phyloP scores from a whole-genome alignment of 2,329 filamentous ascomycete species.

The Ophioceras dolichostomum region DNA sequence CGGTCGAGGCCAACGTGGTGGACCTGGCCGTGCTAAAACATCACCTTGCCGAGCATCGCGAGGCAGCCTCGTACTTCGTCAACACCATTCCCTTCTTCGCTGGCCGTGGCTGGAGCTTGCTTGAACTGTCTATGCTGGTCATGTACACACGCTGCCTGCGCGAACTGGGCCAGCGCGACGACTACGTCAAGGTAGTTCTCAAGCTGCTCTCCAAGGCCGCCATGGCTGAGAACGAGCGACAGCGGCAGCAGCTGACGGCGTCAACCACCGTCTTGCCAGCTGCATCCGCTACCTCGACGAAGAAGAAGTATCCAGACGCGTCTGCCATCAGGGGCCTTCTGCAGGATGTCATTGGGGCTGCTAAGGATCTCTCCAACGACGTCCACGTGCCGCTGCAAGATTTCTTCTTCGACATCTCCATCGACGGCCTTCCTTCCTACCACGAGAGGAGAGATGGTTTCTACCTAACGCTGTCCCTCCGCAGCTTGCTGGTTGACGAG shows the following conservation, averaged over 20 bases:
- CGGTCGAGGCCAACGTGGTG: conserved; percentile 64
- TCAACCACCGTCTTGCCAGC: not conserved
- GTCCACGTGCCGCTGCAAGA: conserved; percentile 55
- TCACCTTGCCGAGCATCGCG: conserved; percentile 57
- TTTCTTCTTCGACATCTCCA: conserved; percentile 59
- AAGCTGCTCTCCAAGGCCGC: conserved; percentile 61
- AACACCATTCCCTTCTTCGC: conserved; percentile 70
- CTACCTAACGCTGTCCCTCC: conserved; percentile 52
- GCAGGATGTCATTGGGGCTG: conserved; percentile 31
- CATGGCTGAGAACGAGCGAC: conserved; percentile 24
- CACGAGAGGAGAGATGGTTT: conserved; percentile 64
- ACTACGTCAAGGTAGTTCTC: conserved; percentile 66
- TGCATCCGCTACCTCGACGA: not conserved
- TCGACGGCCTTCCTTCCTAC: conserved; percentile 59
- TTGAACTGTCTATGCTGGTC: conserved; percentile 74
- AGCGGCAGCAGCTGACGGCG: not conserved
- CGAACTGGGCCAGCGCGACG: conserved; percentile 61
- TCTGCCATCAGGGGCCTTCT: conserved; percentile 34
- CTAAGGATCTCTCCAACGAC: conserved; percentile 37
- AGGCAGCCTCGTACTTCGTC: conserved; percentile 67
- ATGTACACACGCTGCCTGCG: conserved; percentile 79
- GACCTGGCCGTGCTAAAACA: conserved; percentile 82
- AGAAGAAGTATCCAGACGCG: conserved; percentile 12
- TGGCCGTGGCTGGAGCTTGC: conserved; percentile 61
- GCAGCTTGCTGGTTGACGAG: conserved; percentile 60